phyloP scores from a whole-genome alignment of 2,329 filamentous ascomycete genomes.

The Epichloe gansuensis region DNA sequence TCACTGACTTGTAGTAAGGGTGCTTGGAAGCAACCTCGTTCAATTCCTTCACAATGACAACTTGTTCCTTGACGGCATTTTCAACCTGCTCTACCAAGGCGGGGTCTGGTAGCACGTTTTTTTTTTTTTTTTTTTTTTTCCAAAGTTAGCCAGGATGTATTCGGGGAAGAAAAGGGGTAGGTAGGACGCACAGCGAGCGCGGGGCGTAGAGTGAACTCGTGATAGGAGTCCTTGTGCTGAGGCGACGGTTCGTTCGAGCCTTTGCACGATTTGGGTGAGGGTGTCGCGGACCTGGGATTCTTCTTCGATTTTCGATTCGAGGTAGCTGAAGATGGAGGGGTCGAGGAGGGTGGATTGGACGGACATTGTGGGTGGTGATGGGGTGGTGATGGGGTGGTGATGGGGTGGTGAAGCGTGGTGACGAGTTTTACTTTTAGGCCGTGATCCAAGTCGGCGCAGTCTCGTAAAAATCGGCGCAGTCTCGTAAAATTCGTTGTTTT shows the following conservation, averaged over 20 bases:
- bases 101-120: slow-evolving; percentile 32
- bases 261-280: slow-evolving; percentile 68
- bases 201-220: slow-evolving; percentile 77
- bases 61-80: slow-evolving; percentile 58
- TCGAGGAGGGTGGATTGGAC: slow-evolving; percentile 40
- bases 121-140: neutral
- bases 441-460: too few relatives aligned
- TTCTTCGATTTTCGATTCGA: slow-evolving; percentile 83
- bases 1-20: slow-evolving; percentile 80
- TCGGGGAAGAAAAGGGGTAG: neutral
- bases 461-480: too few relatives aligned
- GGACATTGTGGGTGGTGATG: slow-evolving; percentile 17
- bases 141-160: slow-evolving; percentile 3
- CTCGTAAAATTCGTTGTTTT: too few relatives aligned
- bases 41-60: slow-evolving; percentile 58
- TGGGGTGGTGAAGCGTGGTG: slow-evolving; percentile 6
- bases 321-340: slow-evolving; percentile 71
- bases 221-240: slow-evolving; percentile 75
- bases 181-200: slow-evolving; percentile 35
- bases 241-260: slow-evolving; percentile 71
- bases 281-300: slow-evolving; percentile 73
- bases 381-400: slow-evolving; percentile 1
- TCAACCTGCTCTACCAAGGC: slow-evolving; percentile 59
- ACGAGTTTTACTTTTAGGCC: too few relatives aligned
- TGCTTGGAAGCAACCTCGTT: slow-evolving; percentile 65